These are phyloP conservation scores for Phytophthora citrophthora DNA, from an alignment of 352 stramenopile species.

Conservation along the genomic window DNA sequence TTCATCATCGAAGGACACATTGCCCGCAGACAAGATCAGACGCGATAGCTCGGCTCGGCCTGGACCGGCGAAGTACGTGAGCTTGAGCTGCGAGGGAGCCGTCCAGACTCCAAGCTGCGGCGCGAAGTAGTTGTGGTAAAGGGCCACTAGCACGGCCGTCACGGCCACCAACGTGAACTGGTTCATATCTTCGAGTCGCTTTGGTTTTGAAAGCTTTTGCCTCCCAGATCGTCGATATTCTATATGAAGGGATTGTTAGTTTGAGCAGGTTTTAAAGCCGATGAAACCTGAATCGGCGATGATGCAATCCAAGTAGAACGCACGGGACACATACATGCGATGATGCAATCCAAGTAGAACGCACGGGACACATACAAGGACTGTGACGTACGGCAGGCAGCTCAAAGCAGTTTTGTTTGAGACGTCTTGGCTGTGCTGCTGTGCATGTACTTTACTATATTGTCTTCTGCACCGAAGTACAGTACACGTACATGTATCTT, in stretches of 20 bases:
- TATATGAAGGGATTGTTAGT: neutral
- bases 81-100: conserved; percentile 43
- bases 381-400: too few relatives aligned
- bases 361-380: too few relatives aligned
- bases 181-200: conserved; percentile 27
- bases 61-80: conserved; percentile 73
- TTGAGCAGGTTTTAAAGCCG: too few relatives aligned
- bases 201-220: neutral
- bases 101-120: conserved; percentile 3
- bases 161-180: conserved; percentile 27
- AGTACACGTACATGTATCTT: too few relatives aligned
- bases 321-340: too few relatives aligned
- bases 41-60: conserved; percentile 69
- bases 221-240: neutral
- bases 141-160: conserved; percentile 31
- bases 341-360: too few relatives aligned
- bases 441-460: too few relatives aligned
- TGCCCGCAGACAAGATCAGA: conserved; percentile 59
- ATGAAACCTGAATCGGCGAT: too few relatives aligned
- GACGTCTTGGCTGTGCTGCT: too few relatives aligned
- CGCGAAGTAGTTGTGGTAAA: conserved; percentile 38
- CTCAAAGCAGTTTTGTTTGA: too few relatives aligned
- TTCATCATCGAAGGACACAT: conserved; percentile 67
- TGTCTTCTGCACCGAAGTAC: too few relatives aligned
- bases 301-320: too few relatives aligned